phyloP scores from a whole-genome alignment of 495 filamentous ascomycete species.

The Hypoxylon subgilvum region DNA sequence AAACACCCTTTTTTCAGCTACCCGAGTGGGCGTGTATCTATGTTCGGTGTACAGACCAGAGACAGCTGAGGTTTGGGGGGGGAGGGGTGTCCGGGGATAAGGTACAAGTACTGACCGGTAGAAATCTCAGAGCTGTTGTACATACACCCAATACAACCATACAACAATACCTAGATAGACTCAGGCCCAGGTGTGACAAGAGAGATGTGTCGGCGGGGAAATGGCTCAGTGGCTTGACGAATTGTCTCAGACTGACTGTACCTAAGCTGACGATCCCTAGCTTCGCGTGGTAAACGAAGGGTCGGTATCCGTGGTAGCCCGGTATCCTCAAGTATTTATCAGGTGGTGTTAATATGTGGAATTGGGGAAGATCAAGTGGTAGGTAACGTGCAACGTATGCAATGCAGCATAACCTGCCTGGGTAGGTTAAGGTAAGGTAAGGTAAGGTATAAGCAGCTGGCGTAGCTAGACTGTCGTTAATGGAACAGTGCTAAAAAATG shows the following conservation, averaged over 20 bases:
- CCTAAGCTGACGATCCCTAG: slow-evolving; percentile 19
- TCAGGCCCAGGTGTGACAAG: slow-evolving; percentile 7
- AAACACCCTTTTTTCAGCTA: slow-evolving; percentile 32
- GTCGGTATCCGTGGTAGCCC: no score
- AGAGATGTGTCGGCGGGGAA: slow-evolving; percentile 28
- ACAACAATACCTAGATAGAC: not conserved
- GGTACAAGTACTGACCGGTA: slow-evolving; percentile 6
- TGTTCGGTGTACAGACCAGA: slow-evolving; percentile 32
- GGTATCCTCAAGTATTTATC: no score
- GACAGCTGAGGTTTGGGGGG: slow-evolving; percentile 2
- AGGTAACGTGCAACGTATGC: slow-evolving; percentile 35
- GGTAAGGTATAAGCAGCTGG: no score
- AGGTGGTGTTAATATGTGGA: slow-evolving; percentile 36
- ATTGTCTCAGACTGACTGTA: slow-evolving; percentile 28
- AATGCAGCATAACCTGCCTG: slow-evolving; percentile 25
- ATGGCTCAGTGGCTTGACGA: slow-evolving; percentile 34
- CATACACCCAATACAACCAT: slow-evolving; percentile 16
- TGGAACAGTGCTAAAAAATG: no score
- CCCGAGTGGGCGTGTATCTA: slow-evolving; percentile 26
- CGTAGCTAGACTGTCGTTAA: no score
- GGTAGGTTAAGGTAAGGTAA: slow-evolving; percentile 14
- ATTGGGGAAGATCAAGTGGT: slow-evolving; percentile 28
- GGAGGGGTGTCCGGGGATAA: slow-evolving; percentile 34
- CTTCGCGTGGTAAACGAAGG: no score
- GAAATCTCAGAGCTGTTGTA: slow-evolving; percentile 23